Percentiles rank a stretch among this genome's conserved stretches.
phyloP scores from a whole-genome alignment of 306 rosid species.

The Alnus glutinosa region DNA sequence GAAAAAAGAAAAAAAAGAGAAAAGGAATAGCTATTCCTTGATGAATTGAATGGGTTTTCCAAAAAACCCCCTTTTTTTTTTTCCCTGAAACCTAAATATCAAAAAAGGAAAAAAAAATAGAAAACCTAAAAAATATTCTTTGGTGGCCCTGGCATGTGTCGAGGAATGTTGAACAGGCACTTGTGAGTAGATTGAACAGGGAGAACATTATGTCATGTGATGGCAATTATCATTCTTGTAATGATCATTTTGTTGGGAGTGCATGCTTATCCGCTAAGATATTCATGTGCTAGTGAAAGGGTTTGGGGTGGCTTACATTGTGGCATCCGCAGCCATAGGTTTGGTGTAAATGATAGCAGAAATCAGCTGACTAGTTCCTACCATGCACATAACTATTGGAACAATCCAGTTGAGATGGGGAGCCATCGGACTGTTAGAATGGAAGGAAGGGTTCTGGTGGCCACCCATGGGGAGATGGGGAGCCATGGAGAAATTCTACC shows the following conservation, averaged over 20 bases:
- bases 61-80: too few relatives aligned
- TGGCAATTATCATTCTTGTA: background rate
- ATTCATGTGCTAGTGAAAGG: background rate
- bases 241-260: constrained; percentile 3
- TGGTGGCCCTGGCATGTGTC: too few relatives aligned
- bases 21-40: too few relatives aligned
- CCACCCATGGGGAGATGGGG: too few relatives aligned
- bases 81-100: too few relatives aligned
- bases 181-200: constrained; percentile 4
- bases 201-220: constrained; percentile 28
- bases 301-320: too few relatives aligned
- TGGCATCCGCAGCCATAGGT: constrained; percentile 9
- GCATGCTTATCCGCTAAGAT: background rate
- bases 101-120: too few relatives aligned
- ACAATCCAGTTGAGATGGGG: constrained; percentile 21
- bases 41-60: too few relatives aligned
- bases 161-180: too few relatives aligned
- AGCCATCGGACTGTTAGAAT: background rate
- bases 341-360: constrained; percentile 9
- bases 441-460: constrained; percentile 8
- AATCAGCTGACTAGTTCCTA: constrained; percentile 11
- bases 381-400: constrained; percentile 5
- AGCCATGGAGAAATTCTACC: constrained; percentile 4
- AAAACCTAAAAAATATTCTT: too few relatives aligned
- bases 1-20: too few relatives aligned